Conservation (phyloP, 2,329 filamentous ascomycete species). For the Pseudonectria foliicola region DNA sequence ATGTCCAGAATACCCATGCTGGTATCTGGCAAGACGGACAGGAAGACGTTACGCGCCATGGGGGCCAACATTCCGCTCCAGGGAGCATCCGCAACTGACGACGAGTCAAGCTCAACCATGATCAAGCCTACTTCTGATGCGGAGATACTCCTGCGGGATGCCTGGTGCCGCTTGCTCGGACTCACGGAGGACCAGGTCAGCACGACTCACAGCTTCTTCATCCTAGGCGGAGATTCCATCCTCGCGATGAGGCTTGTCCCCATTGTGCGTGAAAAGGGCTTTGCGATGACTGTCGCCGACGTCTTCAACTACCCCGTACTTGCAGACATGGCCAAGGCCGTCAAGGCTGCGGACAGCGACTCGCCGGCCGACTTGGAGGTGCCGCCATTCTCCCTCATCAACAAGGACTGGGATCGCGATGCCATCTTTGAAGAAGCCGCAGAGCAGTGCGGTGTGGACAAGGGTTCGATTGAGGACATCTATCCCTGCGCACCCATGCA, state of each 20-base stretch:
- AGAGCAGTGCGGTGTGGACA: constrained; percentile 22
- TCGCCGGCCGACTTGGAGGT: constrained; percentile 18
- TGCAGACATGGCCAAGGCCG: constrained; percentile 33
- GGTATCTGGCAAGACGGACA: constrained; percentile 19
- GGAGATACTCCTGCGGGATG: constrained; percentile 22
- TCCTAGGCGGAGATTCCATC: constrained; percentile 42
- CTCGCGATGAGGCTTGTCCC: constrained; percentile 43
- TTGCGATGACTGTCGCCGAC: constrained; percentile 37
- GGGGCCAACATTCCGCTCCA: constrained; percentile 15
- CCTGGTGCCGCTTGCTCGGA: constrained; percentile 31
- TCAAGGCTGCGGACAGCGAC: constrained; percentile 17
- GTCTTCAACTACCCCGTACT: constrained; percentile 39
- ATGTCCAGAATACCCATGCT: constrained; percentile 18
- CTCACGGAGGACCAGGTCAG: constrained; percentile 26
- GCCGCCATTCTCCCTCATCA: constrained; percentile 32
- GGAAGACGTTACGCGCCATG: constrained; percentile 14
- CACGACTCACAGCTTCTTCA: constrained; percentile 37
- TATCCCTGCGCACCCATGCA: constrained; percentile 48
- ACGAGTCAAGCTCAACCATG: constrained; percentile 2
- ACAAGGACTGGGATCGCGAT: constrained; percentile 18
- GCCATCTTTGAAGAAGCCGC: constrained; percentile 28
- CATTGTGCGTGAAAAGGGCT: constrained; percentile 29
- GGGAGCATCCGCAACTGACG: constrained; percentile 4
- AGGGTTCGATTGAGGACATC: constrained; percentile 36
- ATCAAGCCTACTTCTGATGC: constrained; percentile 12